phyloP scores from a whole-genome alignment of 2,329 filamentous ascomycete species.

The Colletotrichum paranaense region DNA sequence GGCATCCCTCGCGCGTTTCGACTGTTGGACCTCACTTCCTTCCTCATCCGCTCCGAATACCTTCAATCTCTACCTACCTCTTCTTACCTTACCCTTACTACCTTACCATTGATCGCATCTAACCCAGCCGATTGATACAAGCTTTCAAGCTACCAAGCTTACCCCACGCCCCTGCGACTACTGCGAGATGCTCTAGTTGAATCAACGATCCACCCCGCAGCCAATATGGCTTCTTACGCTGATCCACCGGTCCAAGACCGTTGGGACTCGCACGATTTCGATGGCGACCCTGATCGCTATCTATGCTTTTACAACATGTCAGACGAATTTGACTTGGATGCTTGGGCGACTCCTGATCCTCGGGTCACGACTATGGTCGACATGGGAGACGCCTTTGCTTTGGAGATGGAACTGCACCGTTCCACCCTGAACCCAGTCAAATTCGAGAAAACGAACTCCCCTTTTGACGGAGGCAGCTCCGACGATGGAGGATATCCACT shows the following conservation, averaged over 20 bases:
- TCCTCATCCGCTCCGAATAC: conserved; percentile 31
- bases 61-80: conserved; percentile 5
- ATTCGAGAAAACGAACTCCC: background rate
- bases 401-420: background rate
- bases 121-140: conserved; percentile 1
- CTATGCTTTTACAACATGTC: background rate
- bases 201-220: background rate
- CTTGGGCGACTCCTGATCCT: background rate
- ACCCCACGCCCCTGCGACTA: background rate
- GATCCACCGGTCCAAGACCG: conserved; percentile 19
- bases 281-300: conserved; percentile 2
- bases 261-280: conserved; percentile 17
- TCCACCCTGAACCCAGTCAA: background rate
- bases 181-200: conserved; percentile 28
- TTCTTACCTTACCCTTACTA: background rate
- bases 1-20: conserved; percentile 32
- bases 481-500: background rate
- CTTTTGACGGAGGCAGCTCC: background rate
- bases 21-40: background rate
- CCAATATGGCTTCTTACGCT: conserved; percentile 15
- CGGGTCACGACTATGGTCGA: background rate
- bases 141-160: background rate
- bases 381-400: background rate
- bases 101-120: background rate
- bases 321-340: background rate